Evolutionary conservation across 2,329 filamentous ascomycete species (phyloP).

Genomic region (Drechslerella stenobrocha): DNA sequence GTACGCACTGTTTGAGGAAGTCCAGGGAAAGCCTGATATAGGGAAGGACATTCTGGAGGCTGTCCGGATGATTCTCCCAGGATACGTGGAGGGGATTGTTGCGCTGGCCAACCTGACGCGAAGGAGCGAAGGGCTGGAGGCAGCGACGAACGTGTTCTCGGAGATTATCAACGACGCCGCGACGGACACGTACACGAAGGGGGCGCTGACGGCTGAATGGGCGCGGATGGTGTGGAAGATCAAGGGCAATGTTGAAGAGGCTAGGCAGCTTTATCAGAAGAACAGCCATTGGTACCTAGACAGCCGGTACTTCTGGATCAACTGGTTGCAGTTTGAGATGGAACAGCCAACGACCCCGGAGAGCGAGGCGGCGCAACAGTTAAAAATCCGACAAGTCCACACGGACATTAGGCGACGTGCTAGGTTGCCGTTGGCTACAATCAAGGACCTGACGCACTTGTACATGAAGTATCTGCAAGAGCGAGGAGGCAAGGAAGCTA

Average conservation of each 20-base stretch:
- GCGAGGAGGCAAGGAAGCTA: conserved; percentile 76
- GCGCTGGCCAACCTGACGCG: conserved; percentile 85
- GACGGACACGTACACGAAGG: conserved; percentile 78
- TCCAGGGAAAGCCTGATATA: conserved; percentile 72
- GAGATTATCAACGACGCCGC: conserved; percentile 73
- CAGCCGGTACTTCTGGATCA: conserved; percentile 85
- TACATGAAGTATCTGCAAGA: conserved; percentile 86
- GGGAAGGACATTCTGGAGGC: conserved; percentile 83
- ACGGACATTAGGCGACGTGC: conserved; percentile 74
- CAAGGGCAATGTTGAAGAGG: conserved; percentile 77
- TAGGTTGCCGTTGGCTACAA: conserved; percentile 66
- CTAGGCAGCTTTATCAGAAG: conserved; percentile 77
- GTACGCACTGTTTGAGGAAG: conserved; percentile 94
- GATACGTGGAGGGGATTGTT: conserved; percentile 82
- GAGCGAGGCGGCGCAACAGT: conserved; percentile 67
- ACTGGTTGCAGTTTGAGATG: conserved; percentile 85
- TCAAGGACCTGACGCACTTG: conserved; percentile 73
- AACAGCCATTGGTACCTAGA: conserved; percentile 83
- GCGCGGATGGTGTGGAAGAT: conserved; percentile 83
- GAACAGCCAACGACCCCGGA: conserved; percentile 72
- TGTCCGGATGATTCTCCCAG: conserved; percentile 72
- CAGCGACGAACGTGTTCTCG: conserved; percentile 81
- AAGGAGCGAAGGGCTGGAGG: conserved; percentile 78
- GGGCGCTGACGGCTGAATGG: conserved; percentile 84
- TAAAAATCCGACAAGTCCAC: conserved; percentile 79